Conservation (phyloP, 1,284 basidiomycete species). For the Testicularia cyperi region DNA sequence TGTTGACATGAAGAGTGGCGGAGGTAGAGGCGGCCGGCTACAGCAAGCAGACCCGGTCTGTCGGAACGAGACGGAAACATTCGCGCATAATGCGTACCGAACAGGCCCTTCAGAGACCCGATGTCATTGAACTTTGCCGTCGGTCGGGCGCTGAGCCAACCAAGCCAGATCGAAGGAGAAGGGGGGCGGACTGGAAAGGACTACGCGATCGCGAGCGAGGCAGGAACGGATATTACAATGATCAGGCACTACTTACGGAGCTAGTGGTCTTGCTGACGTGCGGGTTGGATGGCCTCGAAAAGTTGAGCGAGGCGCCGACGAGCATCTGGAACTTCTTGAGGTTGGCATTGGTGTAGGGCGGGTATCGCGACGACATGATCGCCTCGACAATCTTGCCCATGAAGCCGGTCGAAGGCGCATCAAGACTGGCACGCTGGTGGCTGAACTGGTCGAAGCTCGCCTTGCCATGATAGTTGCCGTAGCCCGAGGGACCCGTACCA, state of each 20-base stretch:
- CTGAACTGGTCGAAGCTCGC: slow-evolving; percentile 65
- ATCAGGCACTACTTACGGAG: slow-evolving; percentile 28
- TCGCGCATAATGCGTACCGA: too few species aligned
- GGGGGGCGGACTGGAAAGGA: not conserved
- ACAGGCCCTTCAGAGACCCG: too few species aligned
- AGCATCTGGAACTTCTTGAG: slow-evolving; percentile 39
- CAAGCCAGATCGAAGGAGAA: not conserved
- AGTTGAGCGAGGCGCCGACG: slow-evolving; percentile 27
- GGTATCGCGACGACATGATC: slow-evolving; percentile 59
- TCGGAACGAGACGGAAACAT: too few species aligned
- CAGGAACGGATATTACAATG: not conserved
- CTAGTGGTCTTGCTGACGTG: slow-evolving; percentile 29
- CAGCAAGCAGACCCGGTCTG: too few species aligned
- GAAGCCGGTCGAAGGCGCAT: slow-evolving; percentile 61
- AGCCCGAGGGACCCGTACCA: slow-evolving; percentile 62
- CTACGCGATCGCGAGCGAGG: not conserved
- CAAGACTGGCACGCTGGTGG: slow-evolving; percentile 63
- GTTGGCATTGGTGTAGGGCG: slow-evolving; percentile 56
- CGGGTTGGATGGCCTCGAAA: slow-evolving; percentile 48
- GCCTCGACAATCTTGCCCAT: slow-evolving; percentile 58
- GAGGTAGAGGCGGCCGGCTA: too few species aligned
- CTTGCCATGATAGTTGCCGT: slow-evolving; percentile 64
- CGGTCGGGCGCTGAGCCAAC: too few species aligned
- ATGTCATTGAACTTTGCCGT: too few species aligned
- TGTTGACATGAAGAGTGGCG: too few species aligned